Evolutionary conservation across 192 early-diverging fungal species (phyloP).

Genomic region (Funneliformis mosseae): DNA sequence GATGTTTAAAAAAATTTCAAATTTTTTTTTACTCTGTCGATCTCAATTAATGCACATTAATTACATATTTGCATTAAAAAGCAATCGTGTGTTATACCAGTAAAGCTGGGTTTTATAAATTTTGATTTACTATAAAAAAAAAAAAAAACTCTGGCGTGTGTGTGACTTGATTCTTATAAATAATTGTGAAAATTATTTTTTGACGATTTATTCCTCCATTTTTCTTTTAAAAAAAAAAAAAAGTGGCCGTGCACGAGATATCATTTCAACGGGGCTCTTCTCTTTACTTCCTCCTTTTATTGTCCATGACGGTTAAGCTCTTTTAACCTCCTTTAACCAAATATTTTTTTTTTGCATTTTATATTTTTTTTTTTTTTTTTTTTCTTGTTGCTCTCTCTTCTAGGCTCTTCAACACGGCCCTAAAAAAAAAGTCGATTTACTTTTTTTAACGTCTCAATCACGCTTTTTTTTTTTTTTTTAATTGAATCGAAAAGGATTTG

Average conservation of each 20-base stretch:
- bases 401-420: neutral
- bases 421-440: too few species aligned
- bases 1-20: neutral
- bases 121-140: neutral
- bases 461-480: neutral
- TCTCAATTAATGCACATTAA: neutral
- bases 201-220: neutral
- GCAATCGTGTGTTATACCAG: neutral
- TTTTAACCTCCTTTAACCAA: neutral
- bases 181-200: neutral
- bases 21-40: neutral
- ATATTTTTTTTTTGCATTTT: too few species aligned
- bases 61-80: neutral
- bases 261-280: neutral
- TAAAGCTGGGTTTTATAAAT: neutral
- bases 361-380: neutral
- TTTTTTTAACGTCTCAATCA: too few species aligned
- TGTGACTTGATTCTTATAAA: neutral
- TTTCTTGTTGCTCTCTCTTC: neutral
- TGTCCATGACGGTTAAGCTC: neutral
- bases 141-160: too few species aligned
- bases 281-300: neutral
- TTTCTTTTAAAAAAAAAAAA: neutral
- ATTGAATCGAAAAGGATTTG: neutral
- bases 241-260: neutral